Base-by-base conservation (phyloP, 1,284 basidiomycete genomes). In the Boletus semigastroideus region DNA sequence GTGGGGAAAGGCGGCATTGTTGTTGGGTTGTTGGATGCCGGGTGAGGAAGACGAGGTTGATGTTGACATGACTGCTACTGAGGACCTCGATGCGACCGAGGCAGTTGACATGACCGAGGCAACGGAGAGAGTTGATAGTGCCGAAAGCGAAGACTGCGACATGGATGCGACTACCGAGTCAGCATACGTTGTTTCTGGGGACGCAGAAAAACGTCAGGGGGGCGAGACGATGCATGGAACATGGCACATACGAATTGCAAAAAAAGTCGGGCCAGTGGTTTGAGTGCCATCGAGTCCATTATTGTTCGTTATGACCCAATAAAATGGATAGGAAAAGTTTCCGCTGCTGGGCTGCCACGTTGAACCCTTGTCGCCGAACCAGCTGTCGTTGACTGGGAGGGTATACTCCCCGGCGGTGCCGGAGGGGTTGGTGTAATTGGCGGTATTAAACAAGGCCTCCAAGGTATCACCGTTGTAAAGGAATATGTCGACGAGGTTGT, bases 101-200 rank as follows among this genome's bases (percentile, higher is more conserved):
- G 51, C 61, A 54, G 57, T 37, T 13, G 67, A 64, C 16, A 62
- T 53, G 4, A 69, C 63, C 9, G 74, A 67, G 9, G 72, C 60
- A 4, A 67, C 58, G 11, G 73, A 71, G 34, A 72, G 65, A 19
- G 59, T 55, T 3, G 76, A 71, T 19, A 74, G 62, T 8, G 71
- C 63, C 1, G 75, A 68, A 19, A 73, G 62, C 8, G 75, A 72
- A 1, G 78, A 71, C 1, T 75, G 74, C 1, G 80, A 77, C 69
- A 80, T 75, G 13, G 82, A 78, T 6, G 82, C 63, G 19, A 75
- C 64, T 19, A 87, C 78, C 3, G 80, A 82, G 62, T 87, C 83
- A 22, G 83, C 78, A 58, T 79, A 79, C 3, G 86, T 87, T 25
- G 89, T 91, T 75, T 89, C 87, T 89, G 63, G 31, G 30, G 20